Conservation (phyloP, 306 rosid species). For the Medicago ruthenica region DNA sequence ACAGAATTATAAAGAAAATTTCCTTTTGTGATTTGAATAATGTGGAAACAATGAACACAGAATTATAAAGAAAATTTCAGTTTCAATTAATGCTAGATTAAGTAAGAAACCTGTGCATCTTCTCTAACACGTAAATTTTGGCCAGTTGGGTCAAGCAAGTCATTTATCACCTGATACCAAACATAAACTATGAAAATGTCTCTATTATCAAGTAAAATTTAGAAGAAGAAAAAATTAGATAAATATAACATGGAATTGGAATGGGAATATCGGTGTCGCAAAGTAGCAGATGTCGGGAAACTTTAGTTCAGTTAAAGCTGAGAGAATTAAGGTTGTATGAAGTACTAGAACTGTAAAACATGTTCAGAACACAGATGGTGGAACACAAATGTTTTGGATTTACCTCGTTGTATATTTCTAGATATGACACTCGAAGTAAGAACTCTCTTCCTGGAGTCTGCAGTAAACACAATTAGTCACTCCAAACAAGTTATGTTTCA, state of each 20-base stretch:
- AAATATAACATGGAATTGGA: constrained; percentile 18
- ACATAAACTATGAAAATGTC: constrained; percentile 45
- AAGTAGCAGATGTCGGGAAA: constrained; percentile 25
- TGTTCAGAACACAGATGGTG: constrained; percentile 34
- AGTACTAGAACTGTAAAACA: constrained; percentile 16
- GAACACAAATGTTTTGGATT: constrained; percentile 35
- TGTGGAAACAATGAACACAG: neutral
- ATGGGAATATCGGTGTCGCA: neutral
- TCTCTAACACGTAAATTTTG: constrained; percentile 98
- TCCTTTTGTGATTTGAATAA: constrained; percentile 4
- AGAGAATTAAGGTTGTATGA: constrained; percentile 8
- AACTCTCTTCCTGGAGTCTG: constrained; percentile 99
- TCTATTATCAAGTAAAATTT: constrained; percentile 30
- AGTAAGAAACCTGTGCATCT: constrained; percentile 87
- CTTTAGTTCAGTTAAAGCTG: constrained; percentile 31
- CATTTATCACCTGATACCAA: constrained; percentile 88
- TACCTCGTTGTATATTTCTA: constrained; percentile 98
- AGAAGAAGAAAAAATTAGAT: neutral
- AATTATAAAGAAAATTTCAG: constrained; percentile 25
- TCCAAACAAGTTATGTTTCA: neutral
- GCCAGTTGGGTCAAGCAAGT: constrained; percentile 99
- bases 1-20: constrained; percentile 19
- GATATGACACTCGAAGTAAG: constrained; percentile 93
- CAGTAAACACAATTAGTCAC: constrained; percentile 45
- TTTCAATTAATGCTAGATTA: constrained; percentile 29